These are phyloP conservation scores for Ramalina peruviana DNA, from an alignment of 495 filamentous ascomycete species.

Conservation along the genomic window DNA sequence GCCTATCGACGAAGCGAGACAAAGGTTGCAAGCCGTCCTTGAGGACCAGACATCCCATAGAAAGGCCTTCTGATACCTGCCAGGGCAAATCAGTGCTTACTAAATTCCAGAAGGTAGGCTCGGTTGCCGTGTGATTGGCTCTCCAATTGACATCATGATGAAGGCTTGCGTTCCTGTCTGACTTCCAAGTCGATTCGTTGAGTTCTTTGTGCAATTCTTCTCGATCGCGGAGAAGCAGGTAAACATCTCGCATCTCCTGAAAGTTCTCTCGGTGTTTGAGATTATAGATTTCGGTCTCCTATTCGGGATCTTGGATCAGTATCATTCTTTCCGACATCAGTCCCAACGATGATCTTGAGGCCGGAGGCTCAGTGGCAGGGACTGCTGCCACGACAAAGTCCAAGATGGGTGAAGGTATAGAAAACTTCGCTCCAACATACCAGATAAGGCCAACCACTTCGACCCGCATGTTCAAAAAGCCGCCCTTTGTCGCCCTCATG, in stretches of 20 bases:
- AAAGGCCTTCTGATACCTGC: slow-evolving; percentile 20
- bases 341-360: no score
- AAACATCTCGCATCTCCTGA: slow-evolving; percentile 19
- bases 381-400: no score
- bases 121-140: slow-evolving; percentile 13
- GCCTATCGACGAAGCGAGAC: slow-evolving; percentile 7
- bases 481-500: slow-evolving; percentile 14
- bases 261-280: slow-evolving; percentile 15
- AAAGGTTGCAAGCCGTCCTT: slow-evolving; percentile 12
- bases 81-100: slow-evolving; percentile 17
- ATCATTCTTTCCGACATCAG: no score
- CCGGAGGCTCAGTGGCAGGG: no score
- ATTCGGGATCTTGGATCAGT: no score
- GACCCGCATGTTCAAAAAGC: slow-evolving; percentile 14
- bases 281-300: slow-evolving; percentile 18
- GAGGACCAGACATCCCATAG: slow-evolving; percentile 12
- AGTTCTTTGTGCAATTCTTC: slow-evolving; percentile 12
- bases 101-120: slow-evolving; percentile 14
- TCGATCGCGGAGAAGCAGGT: slow-evolving; percentile 13
- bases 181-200: slow-evolving; percentile 13
- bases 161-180: slow-evolving; percentile 18
- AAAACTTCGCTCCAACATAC: no score
- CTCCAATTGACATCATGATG: slow-evolving; percentile 16
- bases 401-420: no score
- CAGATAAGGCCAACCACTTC: slow-evolving; percentile 17